These are phyloP conservation scores for Kwoniella sp. DNA, from an alignment of 768 basidiomycete species.

Conservation along the genomic window DNA sequence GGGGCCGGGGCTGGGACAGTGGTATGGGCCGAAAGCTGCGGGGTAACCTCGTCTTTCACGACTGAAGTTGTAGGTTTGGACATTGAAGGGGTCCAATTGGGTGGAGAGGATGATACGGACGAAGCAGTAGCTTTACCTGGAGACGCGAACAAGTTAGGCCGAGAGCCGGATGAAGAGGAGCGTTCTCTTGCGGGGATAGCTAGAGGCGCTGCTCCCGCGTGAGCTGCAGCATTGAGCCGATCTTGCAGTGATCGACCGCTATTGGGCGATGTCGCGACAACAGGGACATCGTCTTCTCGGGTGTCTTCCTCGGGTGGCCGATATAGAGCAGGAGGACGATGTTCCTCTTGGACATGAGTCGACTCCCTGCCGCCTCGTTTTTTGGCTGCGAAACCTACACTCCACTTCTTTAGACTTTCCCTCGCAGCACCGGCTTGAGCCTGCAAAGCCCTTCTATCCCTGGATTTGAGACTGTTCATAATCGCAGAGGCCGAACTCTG, in stretches of 20 bases:
- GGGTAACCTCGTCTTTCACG: conserved; percentile 7
- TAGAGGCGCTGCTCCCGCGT: conserved; percentile 13
- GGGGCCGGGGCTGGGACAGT: neutral
- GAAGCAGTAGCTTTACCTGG: conserved; percentile 14
- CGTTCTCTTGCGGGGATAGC: conserved; percentile 6
- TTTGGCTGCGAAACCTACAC: conserved; percentile 70
- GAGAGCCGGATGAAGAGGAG: conserved; percentile 15
- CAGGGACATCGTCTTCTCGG: conserved; percentile 6
- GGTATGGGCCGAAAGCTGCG: neutral
- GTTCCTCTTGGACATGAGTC: conserved; percentile 10
- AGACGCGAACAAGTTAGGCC: conserved; percentile 14
- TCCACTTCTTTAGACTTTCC: conserved; percentile 90
- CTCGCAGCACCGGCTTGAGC: conserved; percentile 68
- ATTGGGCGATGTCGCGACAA: conserved; percentile 7
- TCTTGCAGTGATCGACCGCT: conserved; percentile 39
- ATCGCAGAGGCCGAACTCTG: conserved; percentile 61
- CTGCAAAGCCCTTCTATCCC: conserved; percentile 80
- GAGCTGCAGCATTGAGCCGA: conserved; percentile 43
- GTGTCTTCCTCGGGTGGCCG: conserved; percentile 39
- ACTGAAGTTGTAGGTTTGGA: conserved; percentile 24
- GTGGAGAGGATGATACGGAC: conserved; percentile 17
- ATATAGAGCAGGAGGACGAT: conserved; percentile 32
- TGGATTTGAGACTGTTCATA: conserved; percentile 73
- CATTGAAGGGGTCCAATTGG: conserved; percentile 13
- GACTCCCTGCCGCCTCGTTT: conserved; percentile 22